Base-by-base conservation (phyloP, 176 grass and related monocot genomes). In the Juncus inflexus region DNA sequence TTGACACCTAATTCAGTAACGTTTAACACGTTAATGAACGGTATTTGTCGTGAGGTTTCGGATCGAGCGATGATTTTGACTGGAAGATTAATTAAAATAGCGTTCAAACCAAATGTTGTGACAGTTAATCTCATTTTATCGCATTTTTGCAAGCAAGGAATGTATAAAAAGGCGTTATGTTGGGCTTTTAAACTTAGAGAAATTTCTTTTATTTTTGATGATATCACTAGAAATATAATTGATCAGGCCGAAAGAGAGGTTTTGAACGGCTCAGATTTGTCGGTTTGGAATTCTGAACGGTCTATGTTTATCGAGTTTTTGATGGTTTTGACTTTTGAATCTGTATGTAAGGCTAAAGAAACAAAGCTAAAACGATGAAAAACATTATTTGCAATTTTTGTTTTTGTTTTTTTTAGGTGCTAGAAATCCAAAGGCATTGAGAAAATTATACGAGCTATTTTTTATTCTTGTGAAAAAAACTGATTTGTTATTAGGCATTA, bases 131-230 rank as follows among this genome's bases (percentile, higher is more conserved):
- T 97, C 71, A 79, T 89, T 12, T 78, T 97, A 68, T 91, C 87
- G 59, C 84, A 97, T 79, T 86, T 97, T 76, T 97, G 87, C 75
- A 97, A 91, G 68, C 80, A 91, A 86, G 92, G 92, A 50, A 77
- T 89, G 68, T 77, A 84, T 67, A 83, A 80, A 65, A 83, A 74
- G 69, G 84, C 82, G 7, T 63, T 91, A 59, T 12, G 71, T 57
- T 97, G 92, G 87, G 92, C 84, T 66, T 76, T 82, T 66, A 91
- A 78, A 50, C 79, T 97, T 37, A 79, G 55, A 74, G 82, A 91
- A 38, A 79, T 80, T 50, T 80, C 74, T 47, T 83, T 97, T 68
- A 62, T 63, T 57, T 97, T 97, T 86, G 92, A 97, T 83, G 87
- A 83, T 65, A 79, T 64, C 58, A 91, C 92, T 42, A 72, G 67